These are phyloP conservation scores for Aureobasidium namibiae DNA, from an alignment of 2,329 filamentous ascomycete species.

Conservation along the genomic window DNA sequence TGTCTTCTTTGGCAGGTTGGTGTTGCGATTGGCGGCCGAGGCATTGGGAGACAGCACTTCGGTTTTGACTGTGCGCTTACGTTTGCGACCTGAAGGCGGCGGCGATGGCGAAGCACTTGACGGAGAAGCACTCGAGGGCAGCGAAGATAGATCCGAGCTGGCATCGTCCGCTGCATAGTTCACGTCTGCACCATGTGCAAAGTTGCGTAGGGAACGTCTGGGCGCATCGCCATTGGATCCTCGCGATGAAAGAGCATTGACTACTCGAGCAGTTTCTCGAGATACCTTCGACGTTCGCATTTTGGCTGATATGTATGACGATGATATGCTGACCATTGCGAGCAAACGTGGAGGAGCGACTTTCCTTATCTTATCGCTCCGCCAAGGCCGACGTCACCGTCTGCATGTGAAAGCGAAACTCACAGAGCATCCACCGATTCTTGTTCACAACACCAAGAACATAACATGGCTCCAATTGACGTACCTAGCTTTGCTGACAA, in stretches of 20 bases:
- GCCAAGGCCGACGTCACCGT: background rate
- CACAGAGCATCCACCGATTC: background rate
- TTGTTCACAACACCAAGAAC: background rate
- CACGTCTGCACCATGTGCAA: constrained; percentile 12
- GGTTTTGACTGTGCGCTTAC: constrained; percentile 14
- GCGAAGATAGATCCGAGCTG: constrained; percentile 8
- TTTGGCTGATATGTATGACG: background rate
- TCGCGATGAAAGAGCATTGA: constrained; percentile 10
- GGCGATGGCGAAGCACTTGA: background rate
- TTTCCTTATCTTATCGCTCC: constrained; percentile 1
- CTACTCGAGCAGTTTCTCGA: constrained; percentile 15
- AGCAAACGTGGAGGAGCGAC: background rate
- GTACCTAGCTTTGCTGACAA: constrained; percentile 61
- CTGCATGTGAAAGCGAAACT: background rate
- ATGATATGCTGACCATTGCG: constrained; percentile 1
- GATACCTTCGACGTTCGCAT: constrained; percentile 16
- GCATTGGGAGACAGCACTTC: constrained; percentile 11
- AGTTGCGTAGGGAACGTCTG: constrained; percentile 19
- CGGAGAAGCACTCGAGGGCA: background rate
- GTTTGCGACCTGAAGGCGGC: constrained; percentile 6
- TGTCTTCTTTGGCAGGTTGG: constrained; percentile 17
- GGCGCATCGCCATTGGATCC: constrained; percentile 10
- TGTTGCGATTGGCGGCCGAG: background rate
- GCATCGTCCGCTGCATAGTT: constrained; percentile 10
- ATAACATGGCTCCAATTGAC: constrained; percentile 32